Percentiles rank a stretch among this genome's conserved stretches.
Evolutionary conservation across 2,329 filamentous ascomycete genomes (phyloP).

Genomic region (Clonostachys rhizophaga): DNA sequence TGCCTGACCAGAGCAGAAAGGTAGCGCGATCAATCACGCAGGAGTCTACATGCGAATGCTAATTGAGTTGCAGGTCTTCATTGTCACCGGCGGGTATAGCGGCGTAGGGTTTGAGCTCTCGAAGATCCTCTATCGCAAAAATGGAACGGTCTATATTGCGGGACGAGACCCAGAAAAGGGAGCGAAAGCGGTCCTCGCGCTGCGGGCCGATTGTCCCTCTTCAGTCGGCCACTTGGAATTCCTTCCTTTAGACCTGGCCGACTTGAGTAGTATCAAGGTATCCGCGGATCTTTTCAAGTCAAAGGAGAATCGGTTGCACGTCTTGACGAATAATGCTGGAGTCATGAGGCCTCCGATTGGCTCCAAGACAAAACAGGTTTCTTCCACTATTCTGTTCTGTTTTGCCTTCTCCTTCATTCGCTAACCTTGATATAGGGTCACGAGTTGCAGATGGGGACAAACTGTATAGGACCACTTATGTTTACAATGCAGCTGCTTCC

Average conservation of each 20-base stretch:
- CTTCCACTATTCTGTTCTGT: too few species aligned
- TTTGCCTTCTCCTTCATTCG: constrained; percentile 4
- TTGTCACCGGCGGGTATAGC: constrained; percentile 34
- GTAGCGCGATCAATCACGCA: constrained; percentile 4
- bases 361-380: not conserved
- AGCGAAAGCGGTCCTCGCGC: constrained; percentile 29
- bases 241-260: constrained; percentile 30
- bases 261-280: constrained; percentile 19
- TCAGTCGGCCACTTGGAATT: constrained; percentile 28
- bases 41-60: constrained; percentile 14
- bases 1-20: constrained; percentile 31
- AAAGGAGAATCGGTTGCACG: constrained; percentile 19
- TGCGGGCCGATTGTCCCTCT: constrained; percentile 21
- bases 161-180: constrained; percentile 35
- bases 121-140: constrained; percentile 43
- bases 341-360: constrained; percentile 17
- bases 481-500: not conserved
- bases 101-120: constrained; percentile 43
- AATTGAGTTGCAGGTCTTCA: constrained; percentile 26
- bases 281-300: constrained; percentile 12
- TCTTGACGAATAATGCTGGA: constrained; percentile 33
- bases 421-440: too few species aligned
- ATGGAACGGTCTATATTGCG: constrained; percentile 46
- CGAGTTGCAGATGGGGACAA: not conserved
- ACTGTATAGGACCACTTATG: not conserved